These are phyloP conservation scores for Exophiala lecanii-corni DNA, from an alignment of 2,329 filamentous ascomycete species.

Conservation along the genomic window DNA sequence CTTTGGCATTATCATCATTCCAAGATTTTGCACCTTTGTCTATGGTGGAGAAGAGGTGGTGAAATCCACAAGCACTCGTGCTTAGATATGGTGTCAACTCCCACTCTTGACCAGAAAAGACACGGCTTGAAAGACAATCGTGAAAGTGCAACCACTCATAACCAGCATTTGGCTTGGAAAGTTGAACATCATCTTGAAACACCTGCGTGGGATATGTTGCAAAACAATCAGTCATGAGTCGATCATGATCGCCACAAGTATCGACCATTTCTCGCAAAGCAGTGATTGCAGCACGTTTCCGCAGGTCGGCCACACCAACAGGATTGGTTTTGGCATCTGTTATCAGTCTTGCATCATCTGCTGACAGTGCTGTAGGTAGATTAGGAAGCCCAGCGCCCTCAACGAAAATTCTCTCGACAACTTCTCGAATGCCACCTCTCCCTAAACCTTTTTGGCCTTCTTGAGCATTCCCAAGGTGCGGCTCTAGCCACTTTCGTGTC, in stretches of 20 bases:
- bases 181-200: constrained; percentile 87
- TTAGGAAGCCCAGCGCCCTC: constrained; percentile 61
- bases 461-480: constrained; percentile 51
- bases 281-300: constrained; percentile 56
- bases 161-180: constrained; percentile 79
- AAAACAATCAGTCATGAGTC: constrained; percentile 68
- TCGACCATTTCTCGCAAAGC: constrained; percentile 59
- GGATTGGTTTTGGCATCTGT: constrained; percentile 33
- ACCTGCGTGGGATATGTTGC: constrained; percentile 78
- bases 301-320: constrained; percentile 56
- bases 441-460: constrained; percentile 54
- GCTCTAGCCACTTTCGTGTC: constrained; percentile 58
- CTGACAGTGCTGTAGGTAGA: constrained; percentile 35
- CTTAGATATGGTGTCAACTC: constrained; percentile 83
- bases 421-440: constrained; percentile 59
- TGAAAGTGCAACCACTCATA: constrained; percentile 98
- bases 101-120: constrained; percentile 87
- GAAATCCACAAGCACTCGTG: constrained; percentile 82
- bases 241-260: constrained; percentile 58
- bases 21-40: constrained; percentile 42
- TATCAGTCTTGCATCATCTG: constrained; percentile 35
- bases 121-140: constrained; percentile 70
- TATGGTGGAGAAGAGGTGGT: constrained; percentile 80
- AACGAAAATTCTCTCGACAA: constrained; percentile 61
- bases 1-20: constrained; percentile 40